Evolutionary conservation across 768 basidiomycete genomes (phyloP), one percentile per base, ranked within the genome.

Genomic region (Boletus pseudopeckii): DNA sequence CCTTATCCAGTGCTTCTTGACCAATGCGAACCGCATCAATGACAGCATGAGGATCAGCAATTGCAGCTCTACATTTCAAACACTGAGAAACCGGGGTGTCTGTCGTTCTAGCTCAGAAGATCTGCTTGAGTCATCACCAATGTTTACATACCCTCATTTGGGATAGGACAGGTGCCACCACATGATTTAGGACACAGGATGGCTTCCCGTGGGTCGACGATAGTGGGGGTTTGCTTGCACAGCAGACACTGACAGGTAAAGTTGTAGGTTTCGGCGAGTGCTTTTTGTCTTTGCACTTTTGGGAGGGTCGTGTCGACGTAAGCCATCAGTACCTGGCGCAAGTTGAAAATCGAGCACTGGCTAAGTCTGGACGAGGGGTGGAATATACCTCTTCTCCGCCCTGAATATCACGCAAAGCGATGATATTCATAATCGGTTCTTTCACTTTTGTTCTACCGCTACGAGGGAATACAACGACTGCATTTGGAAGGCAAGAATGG

Each of bases 251-350:
- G 60, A 61, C 95, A 98, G 8, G 62, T 71, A 62, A 98, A 98
- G 58, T 80, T 78, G 69, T 98, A 97, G 1, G 88, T 85, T 54
- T 87, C 84, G 41, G 72, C 62, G 18, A 98, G 75, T 1, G 79
- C 73, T 32, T 70, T 67, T 55, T 81, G 85, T 28, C 95, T 76
- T 18, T 75, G 65, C 0, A 62, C 53, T 10, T 70, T 72, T 0
- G 93, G 88, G 3, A 89, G 73, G 0, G 92, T 90, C 0, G 88
- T 83, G 66, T 98, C 96, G 42, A 97, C 77, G 59, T 98, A 98
- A 9, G 90, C 77, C 0, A 87, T 92, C 34, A 88, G 58, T 41
- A 98, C 76, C 93, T 94, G 50, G 28, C 26, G 15, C 2, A 33
- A 43, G 44, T 22, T 6, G 28, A 15, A 52, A 42, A 14, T 43